Evolutionary conservation across 78 protist genomes (phyloP).

Genomic region (Neovahlkampfia damariscottae): DNA sequence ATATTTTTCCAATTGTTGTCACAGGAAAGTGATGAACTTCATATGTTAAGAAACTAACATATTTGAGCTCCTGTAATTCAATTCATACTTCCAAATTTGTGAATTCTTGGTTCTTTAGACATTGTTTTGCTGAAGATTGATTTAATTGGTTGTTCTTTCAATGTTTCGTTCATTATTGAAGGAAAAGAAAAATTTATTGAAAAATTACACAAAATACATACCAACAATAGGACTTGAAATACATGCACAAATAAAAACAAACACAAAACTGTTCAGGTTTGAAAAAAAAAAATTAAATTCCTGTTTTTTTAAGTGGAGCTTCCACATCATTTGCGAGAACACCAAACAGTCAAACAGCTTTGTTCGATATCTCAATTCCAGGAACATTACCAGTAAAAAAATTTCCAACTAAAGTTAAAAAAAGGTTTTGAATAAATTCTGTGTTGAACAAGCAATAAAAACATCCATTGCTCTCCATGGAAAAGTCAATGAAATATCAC

Average conservation of each 20-base stretch:
- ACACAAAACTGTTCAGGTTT: conserved; percentile 33
- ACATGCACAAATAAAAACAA: conserved; percentile 31
- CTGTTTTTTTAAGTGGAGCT: no score
- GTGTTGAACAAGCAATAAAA: conserved; percentile 61
- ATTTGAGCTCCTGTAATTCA: not conserved
- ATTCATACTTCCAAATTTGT: not conserved
- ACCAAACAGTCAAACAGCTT: conserved; percentile 10
- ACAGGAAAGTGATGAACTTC: not conserved
- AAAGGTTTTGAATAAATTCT: not conserved
- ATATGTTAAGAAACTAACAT: not conserved
- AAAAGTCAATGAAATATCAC: conserved; percentile 16
- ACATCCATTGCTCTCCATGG: conserved; percentile 50
- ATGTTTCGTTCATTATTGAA: not conserved
- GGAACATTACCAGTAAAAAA: conserved; percentile 20
- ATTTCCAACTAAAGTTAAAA: not conserved
- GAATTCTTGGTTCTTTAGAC: not conserved
- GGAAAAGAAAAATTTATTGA: not conserved
- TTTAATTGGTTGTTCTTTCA: not conserved
- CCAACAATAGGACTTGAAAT: conserved; percentile 35
- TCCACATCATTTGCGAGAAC: not conserved
- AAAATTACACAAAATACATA: not conserved
- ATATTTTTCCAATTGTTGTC: no score
- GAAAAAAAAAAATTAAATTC: not conserved
- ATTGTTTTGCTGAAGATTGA: not conserved
- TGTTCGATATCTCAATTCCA: conserved; percentile 15